Conservation (phyloP, 2,329 filamentous ascomycete genomes). For the Aspergillus ochraceoroseus region DNA sequence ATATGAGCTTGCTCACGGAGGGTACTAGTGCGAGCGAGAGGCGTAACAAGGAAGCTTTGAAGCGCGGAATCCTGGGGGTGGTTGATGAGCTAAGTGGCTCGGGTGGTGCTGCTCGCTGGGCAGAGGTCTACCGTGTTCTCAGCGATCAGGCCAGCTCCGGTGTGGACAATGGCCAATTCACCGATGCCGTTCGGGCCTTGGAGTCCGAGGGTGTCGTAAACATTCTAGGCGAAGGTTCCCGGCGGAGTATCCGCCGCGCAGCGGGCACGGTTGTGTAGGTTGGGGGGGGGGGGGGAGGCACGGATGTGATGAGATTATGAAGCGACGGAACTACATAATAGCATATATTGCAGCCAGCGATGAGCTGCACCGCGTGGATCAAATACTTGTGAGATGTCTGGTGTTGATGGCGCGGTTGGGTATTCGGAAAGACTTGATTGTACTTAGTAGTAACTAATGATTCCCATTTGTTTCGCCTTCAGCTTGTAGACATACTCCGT, state of each 20-base stretch:
- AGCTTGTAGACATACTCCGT: no score
- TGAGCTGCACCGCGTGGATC: conserved; percentile 1
- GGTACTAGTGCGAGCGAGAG: conserved; percentile 88
- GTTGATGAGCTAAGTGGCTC: conserved; percentile 74
- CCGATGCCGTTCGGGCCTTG: conserved; percentile 70
- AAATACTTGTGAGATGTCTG: conserved; percentile 12
- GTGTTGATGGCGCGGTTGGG: conserved; percentile 11
- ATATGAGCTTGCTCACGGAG: conserved; percentile 92
- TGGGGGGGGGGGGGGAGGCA: conserved; percentile 8
- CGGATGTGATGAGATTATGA: conserved; percentile 29
- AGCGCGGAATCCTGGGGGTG: conserved; percentile 66
- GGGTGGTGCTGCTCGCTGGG: conserved; percentile 64
- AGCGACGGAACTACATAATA: conserved; percentile 30
- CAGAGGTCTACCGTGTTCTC: conserved; percentile 70
- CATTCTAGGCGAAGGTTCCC: conserved; percentile 75
- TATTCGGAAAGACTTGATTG: no score
- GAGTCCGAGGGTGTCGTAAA: conserved; percentile 82
- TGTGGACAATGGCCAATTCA: conserved; percentile 75
- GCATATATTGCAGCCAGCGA: conserved; percentile 11
- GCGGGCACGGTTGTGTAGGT: conserved; percentile 42
- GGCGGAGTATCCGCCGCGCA: conserved; percentile 75
- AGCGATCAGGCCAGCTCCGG: conserved; percentile 63
- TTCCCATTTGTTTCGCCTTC: no score
- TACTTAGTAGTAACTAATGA: no score
- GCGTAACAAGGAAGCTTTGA: conserved; percentile 75